A percentile compares a stretch with the other conserved stretches of the same genome.
Conservation (phyloP, 768 basidiomycete species). For the Paxillus rubicundulus region DNA sequence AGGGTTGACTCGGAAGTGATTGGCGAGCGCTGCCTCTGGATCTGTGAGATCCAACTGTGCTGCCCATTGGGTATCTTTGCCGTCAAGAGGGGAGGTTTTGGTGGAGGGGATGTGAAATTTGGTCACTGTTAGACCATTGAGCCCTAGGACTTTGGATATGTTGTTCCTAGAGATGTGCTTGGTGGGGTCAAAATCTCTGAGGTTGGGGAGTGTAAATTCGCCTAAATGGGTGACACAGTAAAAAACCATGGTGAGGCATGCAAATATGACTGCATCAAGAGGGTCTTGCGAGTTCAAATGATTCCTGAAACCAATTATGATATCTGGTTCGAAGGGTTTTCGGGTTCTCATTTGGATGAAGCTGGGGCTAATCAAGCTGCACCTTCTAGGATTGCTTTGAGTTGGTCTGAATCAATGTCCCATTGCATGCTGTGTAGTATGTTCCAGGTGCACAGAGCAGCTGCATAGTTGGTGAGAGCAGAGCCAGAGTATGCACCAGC, state of each 20-base stretch:
- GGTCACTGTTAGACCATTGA: no score
- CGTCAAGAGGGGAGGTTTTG: no score
- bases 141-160: no score
- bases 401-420: not conserved
- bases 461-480: not conserved
- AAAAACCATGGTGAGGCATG: not conserved
- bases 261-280: not conserved
- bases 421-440: not conserved
- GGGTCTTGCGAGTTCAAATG: not conserved
- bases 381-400: not conserved
- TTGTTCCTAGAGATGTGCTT: no score
- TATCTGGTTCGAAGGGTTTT: not conserved
- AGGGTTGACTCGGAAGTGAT: no score
- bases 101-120: no score
- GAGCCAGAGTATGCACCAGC: not conserved
- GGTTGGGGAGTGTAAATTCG: no score
- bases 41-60: no score
- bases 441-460: not conserved
- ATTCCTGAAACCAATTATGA: not conserved
- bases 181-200: no score
- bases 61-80: conserved; percentile 21
- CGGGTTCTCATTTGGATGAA: not conserved
- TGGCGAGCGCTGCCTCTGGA: no score
- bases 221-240: no score
- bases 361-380: not conserved